Conservation (phyloP, 306 rosid genomes). For the Lupinus albus region DNA sequence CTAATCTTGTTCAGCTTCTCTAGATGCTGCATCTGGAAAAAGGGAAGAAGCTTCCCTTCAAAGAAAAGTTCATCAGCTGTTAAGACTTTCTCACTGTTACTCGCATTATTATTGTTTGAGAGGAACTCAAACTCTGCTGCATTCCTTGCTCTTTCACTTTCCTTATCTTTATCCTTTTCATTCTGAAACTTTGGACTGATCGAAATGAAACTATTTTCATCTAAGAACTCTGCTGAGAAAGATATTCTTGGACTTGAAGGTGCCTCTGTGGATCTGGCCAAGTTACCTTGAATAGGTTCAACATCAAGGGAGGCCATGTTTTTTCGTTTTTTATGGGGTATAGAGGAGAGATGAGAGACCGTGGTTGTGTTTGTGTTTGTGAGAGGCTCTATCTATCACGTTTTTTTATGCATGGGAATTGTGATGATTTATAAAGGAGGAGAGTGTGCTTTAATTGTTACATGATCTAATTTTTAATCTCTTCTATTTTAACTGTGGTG, state of each 20-base stretch:
- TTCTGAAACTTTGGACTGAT: constrained; percentile 63
- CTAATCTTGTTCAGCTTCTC: constrained; percentile 81
- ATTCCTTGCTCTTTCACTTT: constrained; percentile 53
- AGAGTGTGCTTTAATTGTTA: constrained; percentile 42
- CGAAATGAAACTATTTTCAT: constrained; percentile 87
- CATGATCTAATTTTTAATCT: constrained; percentile 40
- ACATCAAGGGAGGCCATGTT: constrained; percentile 68
- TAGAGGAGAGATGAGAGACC: constrained; percentile 34
- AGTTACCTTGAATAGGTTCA: constrained; percentile 53
- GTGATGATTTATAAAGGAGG: constrained; percentile 56
- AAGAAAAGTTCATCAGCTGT: constrained; percentile 96
- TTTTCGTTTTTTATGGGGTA: constrained; percentile 30
- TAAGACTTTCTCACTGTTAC: constrained; percentile 57
- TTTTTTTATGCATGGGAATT: constrained; percentile 51
- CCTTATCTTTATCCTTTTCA: constrained; percentile 47
- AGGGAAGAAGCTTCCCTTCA: constrained; percentile 95
- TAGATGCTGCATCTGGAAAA: constrained; percentile 79
- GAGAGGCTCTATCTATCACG: constrained; percentile 26
- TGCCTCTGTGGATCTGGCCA: constrained; percentile 52
- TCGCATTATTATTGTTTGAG: constrained; percentile 58
- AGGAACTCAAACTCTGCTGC: constrained; percentile 91
- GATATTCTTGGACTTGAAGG: constrained; percentile 86
- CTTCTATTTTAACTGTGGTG: constrained; percentile 44
- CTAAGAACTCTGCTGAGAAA: constrained; percentile 88
- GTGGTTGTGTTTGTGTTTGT: constrained; percentile 29